Base-by-base conservation (phyloP, 768 basidiomycete species). In the Pleurotus tuber-regium region DNA sequence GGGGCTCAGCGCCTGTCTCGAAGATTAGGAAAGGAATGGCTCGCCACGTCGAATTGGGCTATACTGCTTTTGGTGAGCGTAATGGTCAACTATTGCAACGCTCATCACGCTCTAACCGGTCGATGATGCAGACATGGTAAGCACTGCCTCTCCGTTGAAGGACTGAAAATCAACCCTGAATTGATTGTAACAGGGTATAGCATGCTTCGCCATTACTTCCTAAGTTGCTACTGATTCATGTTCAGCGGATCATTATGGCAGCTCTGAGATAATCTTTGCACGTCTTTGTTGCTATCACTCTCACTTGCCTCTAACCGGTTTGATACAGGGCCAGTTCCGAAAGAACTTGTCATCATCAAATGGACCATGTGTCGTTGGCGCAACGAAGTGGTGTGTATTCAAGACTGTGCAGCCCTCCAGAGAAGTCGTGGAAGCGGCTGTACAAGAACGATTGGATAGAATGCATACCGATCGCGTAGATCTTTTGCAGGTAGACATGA, bases 371-470 rank as follows among this genome's bases (percentile, higher is more conserved):
- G 75, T 87, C 8, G 55, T 92, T 21, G 86, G 88, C 36, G 88
- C 86, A 1, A 93, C 92, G 2, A 93, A 93, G 63, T 93, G 88
- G 89, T 92, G 89, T 64, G 79, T 89, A 11, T 92, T 92, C 70
- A 74, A 78, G 52, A 68, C 70, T 24, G 70, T 73, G 12, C 66
- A 66, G 11, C 71, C 79, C 1, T 76, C 86, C 2, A 79, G 78
- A 5, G 65, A 72, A 25, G 66, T 76, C 47, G 87, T 90, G 43
- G 74, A 83, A 57, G 76, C 75, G 7, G 85, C 79, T 8, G 75
- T 92, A 11, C 74, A 76, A 54, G 87, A 92, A 59, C 82, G 89
- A 43, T 76, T 87, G 68, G 73, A 75, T 21, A 83, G 87, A 30
- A 89, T 87, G 82, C 76, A 76, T 44, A 73, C 75, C 0, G 65